Evolutionary conservation across 2,329 filamentous ascomycete genomes (phyloP), one percentile per base, ranked within the genome.

Genomic region (Exophiala sp.): DNA sequence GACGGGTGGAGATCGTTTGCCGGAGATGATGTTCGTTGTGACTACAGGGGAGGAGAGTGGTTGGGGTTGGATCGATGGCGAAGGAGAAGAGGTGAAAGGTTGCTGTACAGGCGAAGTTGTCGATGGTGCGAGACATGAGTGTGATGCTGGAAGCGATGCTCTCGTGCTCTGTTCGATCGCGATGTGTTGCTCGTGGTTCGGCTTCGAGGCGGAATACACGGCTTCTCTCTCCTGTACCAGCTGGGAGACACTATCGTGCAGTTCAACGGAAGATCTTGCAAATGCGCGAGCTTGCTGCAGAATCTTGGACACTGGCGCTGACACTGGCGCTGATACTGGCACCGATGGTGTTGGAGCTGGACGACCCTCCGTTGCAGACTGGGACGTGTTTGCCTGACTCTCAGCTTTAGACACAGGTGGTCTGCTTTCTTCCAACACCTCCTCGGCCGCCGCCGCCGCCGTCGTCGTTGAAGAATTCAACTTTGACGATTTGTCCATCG

Each of bases 221-320:
- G 32, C 46, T 46, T 56, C 46, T 34, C 35, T 19, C 19, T 43
- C 18, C 11, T 35, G 10, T 9, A 53, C 23, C 6, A 52, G 43
- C 13, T 45, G 23, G 2, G 34, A 10, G 21, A 44, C 9, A 29
- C 22, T 40, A 4, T 24, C 16, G 16, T 53, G 35, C n/a, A 54
- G 19, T 21, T 47, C 30, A 10, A 23, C 34, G 18, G 54, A 52
- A 19, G 19, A 18, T 24, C 35, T 35, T 8, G 44, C 43, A 22
- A 57, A 57, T 1, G 48, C 48, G n/a, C 30, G 44, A 3, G 48
- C 48, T 18, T 52, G 54, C 23, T 46, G 41, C 14, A 57, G 39
- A 22, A 57, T 57, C 34, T 44, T 29, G 5, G 51, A 54, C 14
- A 44, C 23, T 8, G 27, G 29, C 14, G 14, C n/a, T n/a, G n/a